Conservation (phyloP, 768 basidiomycete genomes). For the Kwoniella europaea region DNA sequence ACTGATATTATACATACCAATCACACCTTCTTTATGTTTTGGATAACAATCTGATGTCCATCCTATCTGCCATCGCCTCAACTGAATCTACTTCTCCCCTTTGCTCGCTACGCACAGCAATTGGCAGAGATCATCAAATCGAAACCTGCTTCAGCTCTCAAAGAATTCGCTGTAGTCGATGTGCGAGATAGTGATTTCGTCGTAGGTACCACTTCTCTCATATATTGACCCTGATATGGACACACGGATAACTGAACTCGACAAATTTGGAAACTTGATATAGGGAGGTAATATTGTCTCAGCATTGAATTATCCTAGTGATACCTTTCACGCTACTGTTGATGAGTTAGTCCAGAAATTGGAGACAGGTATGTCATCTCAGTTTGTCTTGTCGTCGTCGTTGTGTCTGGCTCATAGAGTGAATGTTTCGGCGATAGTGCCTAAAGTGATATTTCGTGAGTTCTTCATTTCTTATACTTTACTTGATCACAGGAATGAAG, state of each 20-base stretch:
- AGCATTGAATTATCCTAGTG: constrained; percentile 52
- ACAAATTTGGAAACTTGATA: too few relatives aligned
- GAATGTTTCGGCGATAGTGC: constrained; percentile 27
- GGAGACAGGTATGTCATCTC: too few relatives aligned
- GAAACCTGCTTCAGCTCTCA: constrained; percentile 30
- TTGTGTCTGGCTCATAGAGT: too few relatives aligned
- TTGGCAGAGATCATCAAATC: constrained; percentile 52
- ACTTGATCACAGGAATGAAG: not conserved
- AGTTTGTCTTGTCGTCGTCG: too few relatives aligned
- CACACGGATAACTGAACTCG: too few relatives aligned
- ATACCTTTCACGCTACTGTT: constrained; percentile 50
- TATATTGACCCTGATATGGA: too few relatives aligned
- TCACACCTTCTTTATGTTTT: not conserved
- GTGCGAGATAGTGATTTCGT: constrained; percentile 56
- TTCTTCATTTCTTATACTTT: not conserved
- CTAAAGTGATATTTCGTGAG: constrained; percentile 55
- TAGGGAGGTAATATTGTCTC: constrained; percentile 57
- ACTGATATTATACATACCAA: not conserved
- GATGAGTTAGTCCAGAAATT: constrained; percentile 49
- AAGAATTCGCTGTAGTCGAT: constrained; percentile 50
- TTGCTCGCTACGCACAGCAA: constrained; percentile 30
- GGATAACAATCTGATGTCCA: not conserved
- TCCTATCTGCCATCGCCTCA: too few relatives aligned
- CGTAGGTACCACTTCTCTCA: too few relatives aligned
- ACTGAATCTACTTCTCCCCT: too few relatives aligned